phyloP scores from a whole-genome alignment of 768 basidiomycete genomes.

The Tricholomella constricta region DNA sequence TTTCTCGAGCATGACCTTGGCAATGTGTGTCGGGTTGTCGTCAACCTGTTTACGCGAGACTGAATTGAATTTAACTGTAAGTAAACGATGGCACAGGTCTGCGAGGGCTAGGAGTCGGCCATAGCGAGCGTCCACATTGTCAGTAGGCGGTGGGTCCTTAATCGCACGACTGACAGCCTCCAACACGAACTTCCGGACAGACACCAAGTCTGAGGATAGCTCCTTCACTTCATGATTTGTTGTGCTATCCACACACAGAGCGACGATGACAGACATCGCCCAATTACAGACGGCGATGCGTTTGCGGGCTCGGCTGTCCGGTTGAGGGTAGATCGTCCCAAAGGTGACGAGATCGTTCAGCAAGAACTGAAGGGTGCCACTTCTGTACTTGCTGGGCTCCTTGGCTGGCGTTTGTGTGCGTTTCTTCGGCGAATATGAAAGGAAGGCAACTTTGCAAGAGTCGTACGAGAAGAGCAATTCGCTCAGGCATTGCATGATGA shows the following conservation, averaged over 20 bases:
- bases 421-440: conserved; percentile 76
- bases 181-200: conserved; percentile 90
- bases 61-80: conserved; percentile 74
- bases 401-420: conserved; percentile 62
- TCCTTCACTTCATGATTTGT: conserved; percentile 72
- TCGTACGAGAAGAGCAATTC: conserved; percentile 95
- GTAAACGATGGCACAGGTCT: conserved; percentile 84
- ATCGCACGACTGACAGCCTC: conserved; percentile 86
- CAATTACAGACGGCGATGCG: conserved; percentile 73
- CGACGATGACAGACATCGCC: conserved; percentile 89
- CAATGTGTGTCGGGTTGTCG: conserved; percentile 87
- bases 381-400: conserved; percentile 61
- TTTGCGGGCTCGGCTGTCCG: conserved; percentile 53
- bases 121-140: conserved; percentile 75
- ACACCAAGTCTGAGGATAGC: conserved; percentile 72
- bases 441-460: conserved; percentile 83
- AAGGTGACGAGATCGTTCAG: conserved; percentile 83
- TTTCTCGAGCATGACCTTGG: conserved; percentile 99
- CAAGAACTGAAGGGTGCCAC: conserved; percentile 75
- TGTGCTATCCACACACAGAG: conserved; percentile 88
- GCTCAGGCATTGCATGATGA: conserved; percentile 89
- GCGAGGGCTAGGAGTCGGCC: conserved; percentile 85
- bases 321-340: conserved; percentile 67
- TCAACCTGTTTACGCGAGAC: conserved; percentile 58
- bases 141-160: conserved; percentile 69